phyloP scores from a whole-genome alignment of 257 asterid species.

The Penstemon davidsonii region DNA sequence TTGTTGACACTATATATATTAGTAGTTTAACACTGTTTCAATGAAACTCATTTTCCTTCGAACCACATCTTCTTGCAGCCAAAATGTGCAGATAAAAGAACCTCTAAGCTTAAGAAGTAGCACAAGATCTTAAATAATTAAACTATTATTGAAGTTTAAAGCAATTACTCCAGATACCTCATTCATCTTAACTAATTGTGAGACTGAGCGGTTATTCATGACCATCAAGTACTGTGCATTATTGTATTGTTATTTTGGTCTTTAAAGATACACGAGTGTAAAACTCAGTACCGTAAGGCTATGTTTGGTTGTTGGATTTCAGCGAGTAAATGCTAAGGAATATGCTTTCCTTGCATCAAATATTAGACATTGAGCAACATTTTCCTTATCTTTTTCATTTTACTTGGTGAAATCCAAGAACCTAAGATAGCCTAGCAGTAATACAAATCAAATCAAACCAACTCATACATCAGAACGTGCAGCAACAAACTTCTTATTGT shows the following conservation, averaged over 20 bases:
- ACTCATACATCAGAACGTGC: neutral
- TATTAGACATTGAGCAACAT: no score
- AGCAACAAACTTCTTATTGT: constrained; percentile 5
- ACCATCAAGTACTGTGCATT: neutral
- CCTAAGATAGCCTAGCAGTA: neutral
- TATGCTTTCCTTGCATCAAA: no score
- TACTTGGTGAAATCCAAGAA: no score
- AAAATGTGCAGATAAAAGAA: neutral
- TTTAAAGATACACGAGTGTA: neutral
- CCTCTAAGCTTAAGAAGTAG: neutral
- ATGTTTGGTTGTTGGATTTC: no score
- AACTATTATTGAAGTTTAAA: neutral
- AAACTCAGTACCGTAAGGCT: neutral
- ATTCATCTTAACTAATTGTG: neutral
- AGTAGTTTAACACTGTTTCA: neutral
- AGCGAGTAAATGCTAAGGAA: no score
- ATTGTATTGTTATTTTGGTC: neutral
- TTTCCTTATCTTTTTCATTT: no score
- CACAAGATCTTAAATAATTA: neutral
- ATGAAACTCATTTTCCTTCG: neutral
- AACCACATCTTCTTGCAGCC: constrained; percentile 1
- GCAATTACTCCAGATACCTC: neutral
- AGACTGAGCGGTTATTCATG: neutral
- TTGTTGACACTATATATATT: no score
- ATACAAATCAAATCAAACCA: neutral